Conservation (phyloP, 106 monocot species). For the Platanthera guangdongensis region DNA sequence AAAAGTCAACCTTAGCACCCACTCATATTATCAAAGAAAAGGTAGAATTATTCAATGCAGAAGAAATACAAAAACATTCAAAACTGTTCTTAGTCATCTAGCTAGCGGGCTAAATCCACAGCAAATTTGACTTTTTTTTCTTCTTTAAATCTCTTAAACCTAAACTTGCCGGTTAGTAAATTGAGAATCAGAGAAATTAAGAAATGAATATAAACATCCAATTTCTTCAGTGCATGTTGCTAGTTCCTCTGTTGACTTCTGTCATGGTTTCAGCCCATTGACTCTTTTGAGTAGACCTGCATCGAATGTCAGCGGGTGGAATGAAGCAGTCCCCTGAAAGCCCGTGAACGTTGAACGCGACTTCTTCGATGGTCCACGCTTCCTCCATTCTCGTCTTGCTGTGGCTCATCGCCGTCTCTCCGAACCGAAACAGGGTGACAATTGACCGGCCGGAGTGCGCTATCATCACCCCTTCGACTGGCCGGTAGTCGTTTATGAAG, state of each 20-base stretch:
- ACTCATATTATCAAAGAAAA: too few relatives aligned
- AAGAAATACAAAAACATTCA: too few relatives aligned
- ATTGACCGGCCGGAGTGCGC: constrained; percentile 13
- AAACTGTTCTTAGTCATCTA: too few relatives aligned
- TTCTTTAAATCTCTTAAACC: not conserved
- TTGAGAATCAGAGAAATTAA: not conserved
- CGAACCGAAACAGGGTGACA: constrained; percentile 12
- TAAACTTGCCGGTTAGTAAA: not conserved
- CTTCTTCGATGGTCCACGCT: constrained; percentile 10
- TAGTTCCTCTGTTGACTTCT: too few relatives aligned
- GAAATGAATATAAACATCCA: too few relatives aligned
- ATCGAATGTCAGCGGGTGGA: constrained; percentile 5
- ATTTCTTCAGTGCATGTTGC: too few relatives aligned
- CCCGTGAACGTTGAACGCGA: constrained; percentile 12
- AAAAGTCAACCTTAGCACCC: too few relatives aligned
- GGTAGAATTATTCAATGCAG: too few relatives aligned
- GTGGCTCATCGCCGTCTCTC: constrained; percentile 17
- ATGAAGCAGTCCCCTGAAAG: constrained; percentile 15
- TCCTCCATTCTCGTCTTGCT: constrained; percentile 15
- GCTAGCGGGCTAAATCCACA: too few relatives aligned
- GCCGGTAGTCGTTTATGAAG: constrained; percentile 8
- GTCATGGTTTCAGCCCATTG: too few relatives aligned
- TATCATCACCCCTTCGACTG: constrained; percentile 12
- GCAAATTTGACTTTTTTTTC: too few relatives aligned
- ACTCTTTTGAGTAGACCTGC: not conserved